Evolutionary conservation across 805 yeast genomes (phyloP), one percentile per base, ranked within the genome.

Genomic region (Wickerhamiella musiphila): DNA sequence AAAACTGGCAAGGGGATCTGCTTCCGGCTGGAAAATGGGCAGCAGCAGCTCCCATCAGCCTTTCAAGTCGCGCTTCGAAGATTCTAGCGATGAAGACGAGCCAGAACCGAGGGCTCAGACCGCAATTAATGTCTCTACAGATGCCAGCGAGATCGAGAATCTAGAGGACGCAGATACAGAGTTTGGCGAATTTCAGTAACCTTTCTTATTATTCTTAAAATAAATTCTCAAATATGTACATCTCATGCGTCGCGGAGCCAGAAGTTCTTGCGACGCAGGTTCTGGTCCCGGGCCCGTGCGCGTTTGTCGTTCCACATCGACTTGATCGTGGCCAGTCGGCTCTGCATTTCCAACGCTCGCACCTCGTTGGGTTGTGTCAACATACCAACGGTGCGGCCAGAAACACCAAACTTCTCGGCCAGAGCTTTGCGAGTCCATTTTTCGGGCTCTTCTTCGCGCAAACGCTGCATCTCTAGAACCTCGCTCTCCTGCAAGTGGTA

Each of bases 371-470:
- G 52, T 31, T 35, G 25, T 25, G 78, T 63, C 2, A 66, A 66
- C 29, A 74, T 47, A 5, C 71, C 68, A 23, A 78, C 63, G 31
- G 70, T 66, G 33, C 57, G 48, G 21, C 61, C 62, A 18, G 70
- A 58, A 26, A 70, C 70, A 20, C 60, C 54, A 48, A 62, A 81
- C 52, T 70, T 61, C 39, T 61, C 54, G 9, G 83, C 81, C 34
- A 79, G 60, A 10, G 60, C 64, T 34, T 66, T 62, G 40, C 76
- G 63, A 11, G 82, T 71, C 70, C 79, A 71, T 28, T 54, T 58
- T 18, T 56, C 57, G 1, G 90, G 86, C 44, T 78, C 68, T 24
- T 55, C 48, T 10, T 43, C 36, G 46, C 92, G 66, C 41, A 77
- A 57, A 26, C 55, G 45, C 40, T 58, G 59, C 35, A 79, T 75